These are phyloP conservation scores for Aspergillus bombycis DNA, from an alignment of 2,329 filamentous ascomycete species.

Conservation along the genomic window DNA sequence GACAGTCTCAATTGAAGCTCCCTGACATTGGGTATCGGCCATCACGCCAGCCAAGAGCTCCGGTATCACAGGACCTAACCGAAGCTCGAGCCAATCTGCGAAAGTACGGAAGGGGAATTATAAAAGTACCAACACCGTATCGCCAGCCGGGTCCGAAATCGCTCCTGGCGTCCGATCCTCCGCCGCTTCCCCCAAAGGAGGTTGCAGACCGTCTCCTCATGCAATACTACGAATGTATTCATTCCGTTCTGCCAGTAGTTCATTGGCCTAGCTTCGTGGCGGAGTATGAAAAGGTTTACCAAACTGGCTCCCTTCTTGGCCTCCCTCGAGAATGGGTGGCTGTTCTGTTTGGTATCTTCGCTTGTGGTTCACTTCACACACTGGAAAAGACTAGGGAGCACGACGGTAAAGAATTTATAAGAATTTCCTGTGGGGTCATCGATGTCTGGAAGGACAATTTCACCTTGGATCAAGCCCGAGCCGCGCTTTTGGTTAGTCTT, in stretches of 20 bases:
- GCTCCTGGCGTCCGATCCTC: conserved; percentile 57
- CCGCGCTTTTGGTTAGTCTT: conserved; percentile 72
- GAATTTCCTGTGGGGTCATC: conserved; percentile 68
- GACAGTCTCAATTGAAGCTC: conserved; percentile 57
- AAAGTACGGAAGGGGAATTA: conserved; percentile 74
- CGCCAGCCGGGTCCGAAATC: conserved; percentile 57
- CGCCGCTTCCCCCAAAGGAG: conserved; percentile 70
- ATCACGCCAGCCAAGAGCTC: conserved; percentile 63
- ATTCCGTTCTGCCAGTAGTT: conserved; percentile 80
- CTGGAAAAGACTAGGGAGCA: conserved; percentile 59
- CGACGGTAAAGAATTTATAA: conserved; percentile 69
- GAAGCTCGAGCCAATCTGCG: conserved; percentile 73
- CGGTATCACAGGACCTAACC: conserved; percentile 69
- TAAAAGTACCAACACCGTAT: conserved; percentile 74
- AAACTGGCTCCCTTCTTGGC: conserved; percentile 61
- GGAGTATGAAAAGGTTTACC: conserved; percentile 77
- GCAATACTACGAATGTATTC: conserved; percentile 75
- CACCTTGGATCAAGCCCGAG: conserved; percentile 73
- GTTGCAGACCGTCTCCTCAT: conserved; percentile 72
- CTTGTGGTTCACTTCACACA: conserved; percentile 77
- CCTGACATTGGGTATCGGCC: conserved; percentile 70
- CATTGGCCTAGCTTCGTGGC: conserved; percentile 84
- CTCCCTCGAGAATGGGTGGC: conserved; percentile 73
- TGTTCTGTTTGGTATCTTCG: conserved; percentile 80
- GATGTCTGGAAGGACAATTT: conserved; percentile 83